Conservation (phyloP, 768 basidiomycete genomes). For the Omphalotus guepiniiformis region DNA sequence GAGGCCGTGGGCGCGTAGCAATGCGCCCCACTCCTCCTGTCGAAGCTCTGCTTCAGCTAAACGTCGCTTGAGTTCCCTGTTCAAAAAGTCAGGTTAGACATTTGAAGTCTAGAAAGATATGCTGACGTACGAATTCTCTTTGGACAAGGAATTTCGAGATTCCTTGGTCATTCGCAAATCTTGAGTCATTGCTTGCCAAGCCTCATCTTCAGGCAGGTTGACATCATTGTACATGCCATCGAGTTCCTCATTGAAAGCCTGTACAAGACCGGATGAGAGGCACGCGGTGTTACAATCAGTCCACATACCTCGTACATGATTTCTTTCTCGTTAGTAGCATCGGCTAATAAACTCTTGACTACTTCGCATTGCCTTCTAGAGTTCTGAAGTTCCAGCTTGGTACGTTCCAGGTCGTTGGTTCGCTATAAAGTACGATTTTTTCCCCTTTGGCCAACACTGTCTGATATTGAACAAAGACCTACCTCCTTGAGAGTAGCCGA, state of each 20-base stretch:
- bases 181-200: conserved; percentile 71
- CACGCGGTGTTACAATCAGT: no score
- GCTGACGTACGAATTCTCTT: conserved; percentile 73
- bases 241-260: conserved; percentile 95
- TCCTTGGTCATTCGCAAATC: conserved; percentile 77
- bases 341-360: conserved; percentile 70
- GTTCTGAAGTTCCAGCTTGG: conserved; percentile 61
- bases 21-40: conserved; percentile 75
- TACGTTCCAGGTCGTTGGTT: conserved; percentile 56
- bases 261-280: not conserved
- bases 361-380: conserved; percentile 73
- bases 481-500: conserved; percentile 58
- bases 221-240: conserved; percentile 88
- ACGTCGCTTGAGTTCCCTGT: conserved; percentile 65
- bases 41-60: conserved; percentile 70
- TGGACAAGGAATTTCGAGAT: conserved; percentile 62
- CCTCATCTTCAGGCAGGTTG: conserved; percentile 77
- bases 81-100: conserved; percentile 6
- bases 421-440: conserved; percentile 36
- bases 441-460: not conserved
- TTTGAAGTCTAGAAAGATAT: not conserved
- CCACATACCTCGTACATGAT: conserved; percentile 83
- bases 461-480: no score
- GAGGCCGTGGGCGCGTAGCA: conserved; percentile 50
- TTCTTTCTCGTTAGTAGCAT: conserved; percentile 83